These are phyloP conservation scores for Fusarium nelsonii DNA, from an alignment of 2,329 filamentous ascomycete genomes.

Conservation along the genomic window DNA sequence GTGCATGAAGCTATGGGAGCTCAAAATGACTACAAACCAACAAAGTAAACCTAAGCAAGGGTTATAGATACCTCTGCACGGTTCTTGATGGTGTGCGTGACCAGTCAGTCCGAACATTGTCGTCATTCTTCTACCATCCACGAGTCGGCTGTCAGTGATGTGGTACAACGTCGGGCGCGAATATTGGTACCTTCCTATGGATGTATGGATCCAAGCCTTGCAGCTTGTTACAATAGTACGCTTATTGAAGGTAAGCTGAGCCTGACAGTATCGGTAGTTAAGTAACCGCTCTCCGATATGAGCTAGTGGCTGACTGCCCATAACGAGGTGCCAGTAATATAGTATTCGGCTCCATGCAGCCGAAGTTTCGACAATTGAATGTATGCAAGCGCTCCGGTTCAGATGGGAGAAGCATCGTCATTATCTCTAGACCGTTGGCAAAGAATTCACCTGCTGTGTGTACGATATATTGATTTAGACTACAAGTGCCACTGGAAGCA, in stretches of 20 bases:
- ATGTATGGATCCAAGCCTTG: neutral
- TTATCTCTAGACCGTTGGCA: neutral
- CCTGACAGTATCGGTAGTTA: neutral
- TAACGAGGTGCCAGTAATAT: neutral
- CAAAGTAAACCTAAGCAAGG: neutral
- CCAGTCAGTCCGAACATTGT: neutral
- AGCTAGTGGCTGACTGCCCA: neutral
- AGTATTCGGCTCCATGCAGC: slow-evolving; percentile 13
- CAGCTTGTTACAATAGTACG: neutral
- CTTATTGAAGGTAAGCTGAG: slow-evolving; percentile 3
- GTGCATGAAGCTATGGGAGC: neutral
- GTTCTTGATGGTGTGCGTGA: neutral
- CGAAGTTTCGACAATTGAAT: neutral
- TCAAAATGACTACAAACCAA: neutral
- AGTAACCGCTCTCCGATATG: neutral
- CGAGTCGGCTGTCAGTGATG: neutral
- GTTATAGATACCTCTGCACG: neutral
- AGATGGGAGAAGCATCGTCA: neutral
- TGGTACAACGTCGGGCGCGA: neutral
- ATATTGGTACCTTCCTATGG: neutral
- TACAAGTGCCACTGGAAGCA: neutral
- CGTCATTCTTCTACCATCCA: slow-evolving; percentile 7
- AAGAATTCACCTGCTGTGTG: no score
- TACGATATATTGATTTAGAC: neutral
- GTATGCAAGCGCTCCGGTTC: neutral